Evolutionary conservation across 2,329 filamentous ascomycete genomes (phyloP), one percentile per base, ranked within the genome.

Genomic region (Leptoxyphium fumago): DNA sequence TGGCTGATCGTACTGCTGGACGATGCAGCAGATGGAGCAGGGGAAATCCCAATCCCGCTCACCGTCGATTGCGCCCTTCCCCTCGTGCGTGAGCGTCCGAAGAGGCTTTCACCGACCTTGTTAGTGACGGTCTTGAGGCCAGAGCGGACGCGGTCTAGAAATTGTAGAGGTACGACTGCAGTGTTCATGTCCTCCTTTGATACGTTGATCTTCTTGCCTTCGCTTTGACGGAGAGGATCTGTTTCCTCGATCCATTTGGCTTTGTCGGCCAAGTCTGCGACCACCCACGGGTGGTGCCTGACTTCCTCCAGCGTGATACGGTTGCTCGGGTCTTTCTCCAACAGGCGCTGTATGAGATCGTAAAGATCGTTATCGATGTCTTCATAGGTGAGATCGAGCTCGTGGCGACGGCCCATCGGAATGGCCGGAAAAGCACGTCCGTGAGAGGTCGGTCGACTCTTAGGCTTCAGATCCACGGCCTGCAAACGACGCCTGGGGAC

Each of bases 281-380:
- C 71, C 13, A 96, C 82, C 91, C 91, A 98, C 5, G 82, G 80
- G 59, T 98, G 91, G 47, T 84, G 81, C 62, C 96, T 96, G 55
- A 96, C 89, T 54, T 95, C 89, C 47, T 81, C 79, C 42, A 98
- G 70, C 7, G 84, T 83, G 55, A 98, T 95, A 34, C 91, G 80
- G 63, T 88, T 80, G 28, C 83, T 74, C 1, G 89, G 88, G 57
- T 96, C 86, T 65, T 96, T 98, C 52, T 75, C 80, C 46, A 98
- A 73, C 66, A 98, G 79, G 51, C 80, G 77, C 41, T 69, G 72
- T 26, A 98, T 65, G 10, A 98, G 71, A 59, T 98, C 85, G 43
- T 79, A 73, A 8, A 98, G 68, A 10, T 82, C 73, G 40, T 86
- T 80, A 50, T 89, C 84, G 28, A 98, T 76, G 10, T 85, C 77